Conservation (phyloP, 2,329 filamentous ascomycete genomes). For the Hortaea werneckii region DNA sequence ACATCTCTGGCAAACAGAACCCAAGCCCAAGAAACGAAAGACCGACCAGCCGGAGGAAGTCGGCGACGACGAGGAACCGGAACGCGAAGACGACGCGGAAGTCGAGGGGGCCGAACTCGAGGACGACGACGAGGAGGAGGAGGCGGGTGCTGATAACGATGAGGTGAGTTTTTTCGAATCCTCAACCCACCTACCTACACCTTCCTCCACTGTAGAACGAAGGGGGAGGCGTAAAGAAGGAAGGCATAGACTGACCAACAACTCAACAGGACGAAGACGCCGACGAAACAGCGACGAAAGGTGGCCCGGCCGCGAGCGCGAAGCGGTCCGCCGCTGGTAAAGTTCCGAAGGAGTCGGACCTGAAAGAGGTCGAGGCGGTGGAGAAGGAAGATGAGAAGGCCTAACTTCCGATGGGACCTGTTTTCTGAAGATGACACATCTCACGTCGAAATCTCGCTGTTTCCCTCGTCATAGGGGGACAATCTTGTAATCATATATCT, state of each 20-base stretch:
- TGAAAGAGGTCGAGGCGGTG: slow-evolving; percentile 19
- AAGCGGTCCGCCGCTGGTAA: slow-evolving; percentile 17
- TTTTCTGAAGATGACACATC: too few species aligned
- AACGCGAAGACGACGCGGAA: slow-evolving; percentile 10
- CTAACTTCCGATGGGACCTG: too few species aligned
- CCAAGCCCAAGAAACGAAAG: slow-evolving; percentile 22
- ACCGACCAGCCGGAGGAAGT: slow-evolving; percentile 14
- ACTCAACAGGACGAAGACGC: slow-evolving; percentile 9
- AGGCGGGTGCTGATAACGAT: slow-evolving; percentile 7
- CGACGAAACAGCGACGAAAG: slow-evolving; percentile 16
- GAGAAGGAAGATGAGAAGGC: slow-evolving; percentile 3
- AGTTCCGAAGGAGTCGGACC: slow-evolving; percentile 21
- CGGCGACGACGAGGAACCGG: slow-evolving; percentile 11
- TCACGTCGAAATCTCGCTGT: too few species aligned
- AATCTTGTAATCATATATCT: too few species aligned
- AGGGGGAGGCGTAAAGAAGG: too few species aligned
- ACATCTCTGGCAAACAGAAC: slow-evolving; percentile 8
- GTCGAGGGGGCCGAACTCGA: slow-evolving; percentile 11
- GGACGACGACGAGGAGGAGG: slow-evolving; percentile 11
- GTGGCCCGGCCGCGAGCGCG: slow-evolving; percentile 20
- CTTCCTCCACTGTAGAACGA: too few species aligned
- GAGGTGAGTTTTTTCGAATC: slow-evolving; percentile 8
- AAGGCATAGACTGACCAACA: not conserved
- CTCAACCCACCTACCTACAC: not conserved
- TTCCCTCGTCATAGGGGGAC: too few species aligned